Evolutionary conservation across 176 grass and related monocot genomes (phyloP), one percentile per base, ranked within the genome.

Genomic region (Zoysia pacifica): DNA sequence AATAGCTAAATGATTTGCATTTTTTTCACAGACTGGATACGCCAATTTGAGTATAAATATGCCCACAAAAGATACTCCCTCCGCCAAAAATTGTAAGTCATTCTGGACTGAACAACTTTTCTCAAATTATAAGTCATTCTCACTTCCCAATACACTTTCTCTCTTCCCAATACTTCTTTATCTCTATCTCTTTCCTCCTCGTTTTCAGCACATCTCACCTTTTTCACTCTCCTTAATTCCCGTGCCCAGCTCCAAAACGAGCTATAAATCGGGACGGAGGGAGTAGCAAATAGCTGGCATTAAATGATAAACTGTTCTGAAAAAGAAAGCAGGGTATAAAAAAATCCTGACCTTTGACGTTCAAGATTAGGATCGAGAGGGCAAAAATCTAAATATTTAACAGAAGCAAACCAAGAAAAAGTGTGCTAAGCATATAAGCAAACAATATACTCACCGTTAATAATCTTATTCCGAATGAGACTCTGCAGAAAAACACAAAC

Each of bases 401-500:
- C 20, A 4, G 28, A 48, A 55, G 2, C 18, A 1, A 42, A 36
- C 9, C 42, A 15, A 12, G 12, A 60, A 47, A 81, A 38, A 50
- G 36, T 43, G 36, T 56, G 63, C 5, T 72, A 76, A 50, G 56
- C 8, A 77, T 55, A 70, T 43, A 70, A 58, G 36, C 3, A 59
- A 69, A 72, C 36, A 86, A 53, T 7, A 73, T 55, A 82, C 93
- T 78, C 81, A 99, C 97, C 97, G 2, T 96, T 99, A 69, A 99
- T 99, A 45, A 99, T 99, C 73, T 95, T 94, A 77, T 95, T 99
- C 74, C 97, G 93, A 74, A 99, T 99, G 60, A 99, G 90, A 39
- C 84, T 88, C 79, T 99, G 97, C 66, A 99, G 88, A 73, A 99
- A 99, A 75, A 99, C 97, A 82, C 97, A 99, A 79, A 99, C 97